phyloP scores from a whole-genome alignment of 495 filamentous ascomycete genomes.

The Stereocaulon alpinum region DNA sequence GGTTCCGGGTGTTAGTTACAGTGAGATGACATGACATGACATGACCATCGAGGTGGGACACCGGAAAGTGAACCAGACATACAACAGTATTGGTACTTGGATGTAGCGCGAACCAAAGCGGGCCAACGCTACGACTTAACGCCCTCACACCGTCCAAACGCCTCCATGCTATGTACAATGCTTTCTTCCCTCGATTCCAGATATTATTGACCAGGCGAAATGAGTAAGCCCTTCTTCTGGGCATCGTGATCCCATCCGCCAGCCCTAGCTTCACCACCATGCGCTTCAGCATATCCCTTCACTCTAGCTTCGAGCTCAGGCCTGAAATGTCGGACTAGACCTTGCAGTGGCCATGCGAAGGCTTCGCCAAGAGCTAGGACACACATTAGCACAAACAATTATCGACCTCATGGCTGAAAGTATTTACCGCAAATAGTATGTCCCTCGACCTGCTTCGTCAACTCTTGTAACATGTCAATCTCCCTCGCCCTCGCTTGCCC shows the following conservation, averaged over 20 bases:
- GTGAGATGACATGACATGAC: too few species aligned
- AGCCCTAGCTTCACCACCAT: conserved; percentile 61
- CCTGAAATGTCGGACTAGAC: conserved; percentile 93
- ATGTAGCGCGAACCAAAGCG: too few species aligned
- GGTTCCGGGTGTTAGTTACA: too few species aligned
- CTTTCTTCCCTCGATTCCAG: not conserved
- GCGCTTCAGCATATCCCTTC: conserved; percentile 56
- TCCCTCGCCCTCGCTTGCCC: conserved; percentile 79
- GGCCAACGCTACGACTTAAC: too few species aligned
- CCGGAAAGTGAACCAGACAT: too few species aligned
- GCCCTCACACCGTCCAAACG: not conserved
- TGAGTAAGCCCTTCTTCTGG: conserved; percentile 64
- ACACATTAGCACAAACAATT: not conserved
- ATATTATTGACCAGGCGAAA: conserved; percentile 73
- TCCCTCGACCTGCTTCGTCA: conserved; percentile 98
- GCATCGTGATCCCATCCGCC: conserved; percentile 82
- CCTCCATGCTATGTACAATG: conserved; percentile 29
- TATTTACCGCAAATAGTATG: conserved; percentile 87
- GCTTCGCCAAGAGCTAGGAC: conserved; percentile 75
- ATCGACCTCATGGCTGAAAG: not conserved
- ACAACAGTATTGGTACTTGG: too few species aligned
- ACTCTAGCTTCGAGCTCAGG: conserved; percentile 89
- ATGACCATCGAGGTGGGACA: too few species aligned
- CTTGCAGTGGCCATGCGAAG: conserved; percentile 97
- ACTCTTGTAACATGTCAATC: conserved; percentile 98